A percentile compares a stretch with the other conserved stretches of the same genome.
Evolutionary conservation across 2,329 filamentous ascomycete genomes (phyloP).

Genomic region (Sporothrix variecibatus): DNA sequence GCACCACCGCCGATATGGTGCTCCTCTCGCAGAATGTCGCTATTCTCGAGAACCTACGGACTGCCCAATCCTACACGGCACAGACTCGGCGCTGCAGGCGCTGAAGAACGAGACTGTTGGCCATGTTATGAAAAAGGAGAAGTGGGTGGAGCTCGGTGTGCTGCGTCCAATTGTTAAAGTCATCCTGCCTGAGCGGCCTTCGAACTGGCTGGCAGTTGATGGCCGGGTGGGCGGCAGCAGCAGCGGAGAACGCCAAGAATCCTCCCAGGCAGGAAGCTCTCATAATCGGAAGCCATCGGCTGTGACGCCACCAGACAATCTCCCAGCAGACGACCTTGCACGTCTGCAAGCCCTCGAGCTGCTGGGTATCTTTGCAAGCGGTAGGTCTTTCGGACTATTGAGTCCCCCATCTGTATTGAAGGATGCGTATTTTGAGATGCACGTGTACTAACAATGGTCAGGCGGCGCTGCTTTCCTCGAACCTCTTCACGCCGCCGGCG

Average conservation of each 20-base stretch:
- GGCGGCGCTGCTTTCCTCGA: constrained; percentile 78
- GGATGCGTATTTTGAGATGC: background rate
- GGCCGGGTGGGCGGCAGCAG: constrained; percentile 32
- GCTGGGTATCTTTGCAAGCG: constrained; percentile 81
- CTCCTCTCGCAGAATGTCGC: constrained; percentile 51
- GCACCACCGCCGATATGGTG: constrained; percentile 49
- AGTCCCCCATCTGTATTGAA: background rate
- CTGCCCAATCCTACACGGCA: constrained; percentile 53
- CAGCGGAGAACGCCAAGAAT: background rate
- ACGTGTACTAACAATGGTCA: constrained; percentile 40
- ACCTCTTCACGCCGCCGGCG: constrained; percentile 68
- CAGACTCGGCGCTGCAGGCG: constrained; percentile 64
- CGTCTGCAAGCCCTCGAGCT: constrained; percentile 80
- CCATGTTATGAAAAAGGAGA: constrained; percentile 82
- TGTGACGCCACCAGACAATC: constrained; percentile 38
- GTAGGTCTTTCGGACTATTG: constrained; percentile 49
- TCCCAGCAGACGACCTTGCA: constrained; percentile 66
- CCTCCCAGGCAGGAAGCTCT: constrained; percentile 33
- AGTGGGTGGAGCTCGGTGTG: constrained; percentile 70
- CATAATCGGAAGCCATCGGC: constrained; percentile 31
- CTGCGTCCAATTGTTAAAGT: constrained; percentile 59
- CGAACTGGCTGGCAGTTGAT: constrained; percentile 29
- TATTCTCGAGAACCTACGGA: constrained; percentile 59
- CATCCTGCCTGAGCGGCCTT: constrained; percentile 42
- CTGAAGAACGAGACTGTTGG: constrained; percentile 91